Base-by-base conservation (phyloP, 176 grass and related monocot species). In the Lolium perenne region DNA sequence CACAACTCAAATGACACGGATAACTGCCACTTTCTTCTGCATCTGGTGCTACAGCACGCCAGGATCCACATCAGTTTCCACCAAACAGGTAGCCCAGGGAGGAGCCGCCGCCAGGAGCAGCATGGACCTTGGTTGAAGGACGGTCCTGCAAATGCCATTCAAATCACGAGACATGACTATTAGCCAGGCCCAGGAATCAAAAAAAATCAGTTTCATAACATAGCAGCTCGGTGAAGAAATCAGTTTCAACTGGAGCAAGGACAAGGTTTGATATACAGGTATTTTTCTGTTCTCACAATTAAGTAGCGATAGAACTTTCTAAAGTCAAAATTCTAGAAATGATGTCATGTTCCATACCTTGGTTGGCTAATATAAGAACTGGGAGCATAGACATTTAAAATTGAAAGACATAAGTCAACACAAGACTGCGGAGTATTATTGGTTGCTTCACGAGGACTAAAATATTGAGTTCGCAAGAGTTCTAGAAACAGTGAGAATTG, bases 81-180 rank as follows among this genome's bases (percentile, higher is more conserved):
- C 90, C 90, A 71, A 91, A 91, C 46, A 91, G 79, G 74, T 91
- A 91, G 74, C 43, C 71, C 23, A 91, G 82, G 53, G 90, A 91
- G 13, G 90, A 91, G 38, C 71, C 77, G 53, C 90, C 86, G 17
- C 90, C 90, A 3, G 90, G 90, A 62, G 70, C 90, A 78, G 86
- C 51, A 51, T 91, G 82, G 59, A 91, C 86, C 70, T 91, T 91
- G 15, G 82, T 91, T 18, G 90, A 91, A 80, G 77, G 77, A 43
- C 86, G 90, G 9, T 82, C 82, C 90, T 91, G 77, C 65, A 4
- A 38, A 23, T 46, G 23, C 5, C 43, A 32, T 58, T 76, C 46
- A 8, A 23, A 23, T 80, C 29, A 48, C 4, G 41, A 74, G 4
- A 66, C 13, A 58, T 4, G 68, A 55, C 10, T 2, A 6, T 80